These are phyloP conservation scores for Aspergillus bridgeri DNA, from an alignment of 495 filamentous ascomycete species.

Conservation along the genomic window DNA sequence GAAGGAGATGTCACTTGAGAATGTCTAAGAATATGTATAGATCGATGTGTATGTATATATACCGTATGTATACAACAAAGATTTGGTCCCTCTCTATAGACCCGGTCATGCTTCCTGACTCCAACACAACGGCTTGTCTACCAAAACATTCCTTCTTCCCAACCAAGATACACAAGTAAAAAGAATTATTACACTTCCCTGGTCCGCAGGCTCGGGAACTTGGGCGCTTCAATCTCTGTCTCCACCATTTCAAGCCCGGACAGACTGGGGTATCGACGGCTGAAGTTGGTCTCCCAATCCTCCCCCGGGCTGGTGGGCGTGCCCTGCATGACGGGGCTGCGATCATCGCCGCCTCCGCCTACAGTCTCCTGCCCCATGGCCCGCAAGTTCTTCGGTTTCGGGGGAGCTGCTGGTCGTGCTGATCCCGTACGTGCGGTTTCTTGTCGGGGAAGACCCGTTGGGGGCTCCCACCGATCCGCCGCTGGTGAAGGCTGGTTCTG, in stretches of 20 bases:
- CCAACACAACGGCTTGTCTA: not conserved
- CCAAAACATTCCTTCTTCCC: not conserved
- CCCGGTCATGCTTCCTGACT: not conserved
- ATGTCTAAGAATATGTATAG: slow-evolving; percentile 9
- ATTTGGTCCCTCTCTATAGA: not conserved
- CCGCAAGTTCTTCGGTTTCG: slow-evolving; percentile 59
- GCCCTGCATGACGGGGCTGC: slow-evolving; percentile 19
- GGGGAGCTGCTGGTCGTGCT: slow-evolving; percentile 49
- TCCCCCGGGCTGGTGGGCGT: slow-evolving; percentile 36
- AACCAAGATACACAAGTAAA: not conserved
- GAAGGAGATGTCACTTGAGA: not conserved
- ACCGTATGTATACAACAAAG: slow-evolving; percentile 9
- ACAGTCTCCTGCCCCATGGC: slow-evolving; percentile 15
- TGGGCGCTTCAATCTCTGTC: slow-evolving; percentile 55
- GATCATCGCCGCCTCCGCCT: slow-evolving; percentile 21
- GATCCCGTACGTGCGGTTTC: slow-evolving; percentile 25
- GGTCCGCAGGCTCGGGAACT: slow-evolving; percentile 36
- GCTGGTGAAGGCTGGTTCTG: slow-evolving; percentile 4
- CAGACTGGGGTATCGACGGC: slow-evolving; percentile 76
- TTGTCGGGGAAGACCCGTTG: slow-evolving; percentile 18
- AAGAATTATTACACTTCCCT: slow-evolving; percentile 36
- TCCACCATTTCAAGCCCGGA: slow-evolving; percentile 81
- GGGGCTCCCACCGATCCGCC: slow-evolving; percentile 17
- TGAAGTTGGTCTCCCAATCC: slow-evolving; percentile 73
- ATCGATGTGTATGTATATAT: slow-evolving; percentile 2